These are phyloP conservation scores for Pythium dissimile DNA, from an alignment of 352 stramenopile species.

Conservation along the genomic window DNA sequence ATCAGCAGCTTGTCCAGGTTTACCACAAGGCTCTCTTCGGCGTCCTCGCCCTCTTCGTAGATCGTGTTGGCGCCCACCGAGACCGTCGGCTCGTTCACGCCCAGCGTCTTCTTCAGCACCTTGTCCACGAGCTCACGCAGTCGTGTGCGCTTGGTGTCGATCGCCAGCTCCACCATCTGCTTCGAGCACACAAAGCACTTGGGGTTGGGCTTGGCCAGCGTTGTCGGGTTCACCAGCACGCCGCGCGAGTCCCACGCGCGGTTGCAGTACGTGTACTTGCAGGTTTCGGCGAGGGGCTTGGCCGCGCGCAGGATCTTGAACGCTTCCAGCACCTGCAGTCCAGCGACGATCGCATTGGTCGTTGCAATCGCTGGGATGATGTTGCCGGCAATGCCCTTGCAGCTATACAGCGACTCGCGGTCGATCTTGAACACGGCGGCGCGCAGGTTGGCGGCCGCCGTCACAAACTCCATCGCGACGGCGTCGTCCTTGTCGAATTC, in stretches of 20 bases:
- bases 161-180: slow-evolving; percentile 85
- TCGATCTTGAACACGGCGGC: slow-evolving; percentile 79
- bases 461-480: slow-evolving; percentile 97
- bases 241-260: slow-evolving; percentile 88
- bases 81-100: slow-evolving; percentile 87
- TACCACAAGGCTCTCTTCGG: slow-evolving; percentile 64
- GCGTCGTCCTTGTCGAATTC: slow-evolving; percentile 98
- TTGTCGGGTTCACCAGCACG: slow-evolving; percentile 90
- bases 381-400: slow-evolving; percentile 99
- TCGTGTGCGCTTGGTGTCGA: slow-evolving; percentile 88
- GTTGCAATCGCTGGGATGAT: slow-evolving; percentile 99
- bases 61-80: slow-evolving; percentile 86
- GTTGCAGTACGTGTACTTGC: slow-evolving; percentile 95
- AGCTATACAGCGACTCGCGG: slow-evolving; percentile 85
- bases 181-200: slow-evolving; percentile 97
- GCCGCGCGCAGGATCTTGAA: slow-evolving; percentile 76
- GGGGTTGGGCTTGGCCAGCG: slow-evolving; percentile 88
- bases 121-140: slow-evolving; percentile 73
- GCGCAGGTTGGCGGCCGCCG: slow-evolving; percentile 96
- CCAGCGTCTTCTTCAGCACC: slow-evolving; percentile 86
- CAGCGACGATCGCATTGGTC: slow-evolving; percentile 99
- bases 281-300: slow-evolving; percentile 64
- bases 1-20: slow-evolving; percentile 89
- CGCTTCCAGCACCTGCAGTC: slow-evolving; percentile 87
- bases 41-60: slow-evolving; percentile 95